These are phyloP conservation scores for Solanum bulbocastanum DNA, from an alignment of 257 asterid genomes.

Conservation along the genomic window DNA sequence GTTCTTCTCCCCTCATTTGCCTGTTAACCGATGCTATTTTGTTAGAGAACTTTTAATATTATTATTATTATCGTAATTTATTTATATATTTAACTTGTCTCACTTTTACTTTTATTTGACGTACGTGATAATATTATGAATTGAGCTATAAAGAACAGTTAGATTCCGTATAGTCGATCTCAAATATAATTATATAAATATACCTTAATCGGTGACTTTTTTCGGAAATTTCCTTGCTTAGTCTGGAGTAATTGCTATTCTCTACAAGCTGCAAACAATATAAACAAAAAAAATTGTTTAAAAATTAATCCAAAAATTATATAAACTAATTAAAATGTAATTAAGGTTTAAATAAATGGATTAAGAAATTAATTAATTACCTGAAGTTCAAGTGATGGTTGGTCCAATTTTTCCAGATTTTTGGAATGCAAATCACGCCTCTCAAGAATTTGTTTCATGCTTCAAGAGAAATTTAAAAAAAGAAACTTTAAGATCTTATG, in stretches of 20 bases:
- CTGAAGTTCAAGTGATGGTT: slow-evolving; percentile 79
- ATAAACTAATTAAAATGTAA: not conserved
- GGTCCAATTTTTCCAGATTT: slow-evolving; percentile 59
- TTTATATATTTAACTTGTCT: not conserved
- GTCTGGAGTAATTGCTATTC: slow-evolving; percentile 40
- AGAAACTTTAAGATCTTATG: not conserved
- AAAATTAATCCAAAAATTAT: not conserved
- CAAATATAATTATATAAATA: not conserved
- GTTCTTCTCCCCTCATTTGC: slow-evolving; percentile 93
- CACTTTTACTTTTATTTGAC: not conserved
- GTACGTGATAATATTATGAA: not conserved
- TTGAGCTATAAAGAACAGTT: not conserved
- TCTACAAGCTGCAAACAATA: slow-evolving; percentile 52
- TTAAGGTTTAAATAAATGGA: not conserved
- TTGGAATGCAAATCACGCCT: slow-evolving; percentile 63
- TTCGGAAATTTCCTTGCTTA: slow-evolving; percentile 67
- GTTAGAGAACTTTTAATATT: not conserved
- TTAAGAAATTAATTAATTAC: slow-evolving; percentile 11
- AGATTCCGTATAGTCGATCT: not conserved
- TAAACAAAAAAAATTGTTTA: not conserved
- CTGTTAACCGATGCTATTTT: slow-evolving; percentile 11
- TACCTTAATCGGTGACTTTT: slow-evolving; percentile 62
- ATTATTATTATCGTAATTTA: not conserved
- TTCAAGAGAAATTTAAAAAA: not conserved
- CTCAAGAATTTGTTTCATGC: slow-evolving; percentile 75